Conservation (phyloP, 345 rosid genomes). For the Pelargonium nanum region DNA sequence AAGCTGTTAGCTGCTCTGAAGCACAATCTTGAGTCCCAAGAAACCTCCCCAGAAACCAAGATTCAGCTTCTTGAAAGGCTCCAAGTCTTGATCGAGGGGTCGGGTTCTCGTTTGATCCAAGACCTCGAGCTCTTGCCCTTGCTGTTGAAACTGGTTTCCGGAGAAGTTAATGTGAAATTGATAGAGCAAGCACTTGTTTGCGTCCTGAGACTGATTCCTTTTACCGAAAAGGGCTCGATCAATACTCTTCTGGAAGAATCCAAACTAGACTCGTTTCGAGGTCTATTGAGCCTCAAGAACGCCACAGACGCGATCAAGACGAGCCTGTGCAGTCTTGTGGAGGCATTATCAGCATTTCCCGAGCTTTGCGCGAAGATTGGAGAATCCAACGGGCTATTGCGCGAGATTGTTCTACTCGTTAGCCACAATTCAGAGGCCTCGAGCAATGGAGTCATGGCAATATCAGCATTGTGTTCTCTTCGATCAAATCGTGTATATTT, state of each 20-base stretch:
- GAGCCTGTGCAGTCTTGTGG: constrained; percentile 34
- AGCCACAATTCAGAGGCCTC: constrained; percentile 17
- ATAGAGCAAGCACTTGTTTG: constrained; percentile 29
- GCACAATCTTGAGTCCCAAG: constrained; percentile 28
- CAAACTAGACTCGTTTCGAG: constrained; percentile 22
- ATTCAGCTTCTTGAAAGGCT: constrained; percentile 20
- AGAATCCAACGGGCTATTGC: constrained; percentile 12
- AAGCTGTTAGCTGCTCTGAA: constrained; percentile 21
- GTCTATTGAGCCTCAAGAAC: constrained; percentile 21
- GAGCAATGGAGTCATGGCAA: constrained; percentile 26
- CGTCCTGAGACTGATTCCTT: constrained; percentile 23
- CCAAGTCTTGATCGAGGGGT: constrained; percentile 17
- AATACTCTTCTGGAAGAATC: constrained; percentile 33
- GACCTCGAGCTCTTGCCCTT: constrained; percentile 39
- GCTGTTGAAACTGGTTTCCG: constrained; percentile 28
- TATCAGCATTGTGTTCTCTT: constrained; percentile 30
- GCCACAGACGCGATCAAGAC: constrained; percentile 20
- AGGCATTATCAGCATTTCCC: constrained; percentile 26
- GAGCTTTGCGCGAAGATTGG: constrained; percentile 26
- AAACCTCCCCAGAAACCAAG: constrained; percentile 18
- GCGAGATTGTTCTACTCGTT: constrained; percentile 17
- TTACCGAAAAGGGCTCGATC: constrained; percentile 15
- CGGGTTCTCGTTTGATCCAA: constrained; percentile 21
- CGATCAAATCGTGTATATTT: constrained; percentile 29
- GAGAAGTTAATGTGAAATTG: constrained; percentile 17